Conservation (phyloP, 2,329 filamentous ascomycete species). For the Exophiala aquamarina region DNA sequence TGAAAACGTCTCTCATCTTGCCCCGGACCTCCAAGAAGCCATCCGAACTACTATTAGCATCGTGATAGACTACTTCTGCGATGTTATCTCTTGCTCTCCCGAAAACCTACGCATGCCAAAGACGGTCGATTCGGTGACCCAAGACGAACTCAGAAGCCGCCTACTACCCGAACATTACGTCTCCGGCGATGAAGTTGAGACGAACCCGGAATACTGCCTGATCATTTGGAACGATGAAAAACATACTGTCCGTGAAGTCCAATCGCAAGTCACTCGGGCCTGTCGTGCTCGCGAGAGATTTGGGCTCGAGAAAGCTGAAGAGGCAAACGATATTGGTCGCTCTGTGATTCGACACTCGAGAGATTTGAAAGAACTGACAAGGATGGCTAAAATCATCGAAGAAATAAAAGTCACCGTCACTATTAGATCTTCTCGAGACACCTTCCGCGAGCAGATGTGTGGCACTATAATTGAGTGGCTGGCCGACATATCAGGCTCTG, state of each 20-base stretch:
- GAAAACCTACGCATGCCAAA: conserved; percentile 89
- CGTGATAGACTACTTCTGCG: conserved; percentile 90
- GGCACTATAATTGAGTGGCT: conserved; percentile 98
- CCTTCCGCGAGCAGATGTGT: conserved; percentile 97
- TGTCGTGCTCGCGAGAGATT: conserved; percentile 71
- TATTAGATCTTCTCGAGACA: conserved; percentile 88
- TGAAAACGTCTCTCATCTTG: conserved; percentile 57
- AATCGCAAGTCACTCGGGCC: conserved; percentile 84
- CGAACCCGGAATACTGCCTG: conserved; percentile 75
- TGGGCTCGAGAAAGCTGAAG: conserved; percentile 73
- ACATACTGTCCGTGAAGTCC: conserved; percentile 89
- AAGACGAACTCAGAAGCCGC: conserved; percentile 79
- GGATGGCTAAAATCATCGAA: conserved; percentile 82
- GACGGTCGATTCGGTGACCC: conserved; percentile 73
- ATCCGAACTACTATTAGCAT: conserved; percentile 84
- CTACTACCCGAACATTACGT: conserved; percentile 74
- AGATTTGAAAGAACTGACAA: conserved; percentile 71
- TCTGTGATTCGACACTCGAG: conserved; percentile 76
- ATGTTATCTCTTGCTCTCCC: conserved; percentile 95
- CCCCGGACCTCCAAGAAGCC: conserved; percentile 71
- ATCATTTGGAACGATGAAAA: conserved; percentile 99
- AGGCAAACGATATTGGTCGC: conserved; percentile 85
- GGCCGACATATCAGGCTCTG: conserved; percentile 85
- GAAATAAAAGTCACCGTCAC: conserved; percentile 96
- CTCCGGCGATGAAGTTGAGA: conserved; percentile 59